Evolutionary conservation across 805 yeast genomes (phyloP).

Genomic region (Ogataea naganishii): DNA sequence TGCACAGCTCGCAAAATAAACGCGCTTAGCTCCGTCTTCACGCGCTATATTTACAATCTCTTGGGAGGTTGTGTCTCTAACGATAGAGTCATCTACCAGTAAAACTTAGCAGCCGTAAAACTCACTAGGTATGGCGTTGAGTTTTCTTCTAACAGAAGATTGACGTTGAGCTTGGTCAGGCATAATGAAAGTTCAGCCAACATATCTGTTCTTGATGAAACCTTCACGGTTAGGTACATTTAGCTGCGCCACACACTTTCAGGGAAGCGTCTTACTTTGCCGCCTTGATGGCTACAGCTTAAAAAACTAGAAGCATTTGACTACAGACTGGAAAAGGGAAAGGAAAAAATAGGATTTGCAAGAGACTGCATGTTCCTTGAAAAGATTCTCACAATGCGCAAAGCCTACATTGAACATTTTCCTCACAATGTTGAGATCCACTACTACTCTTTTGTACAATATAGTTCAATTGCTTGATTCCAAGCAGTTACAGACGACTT

Average conservation of each 20-base stretch:
- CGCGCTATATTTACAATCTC: conserved; percentile 98
- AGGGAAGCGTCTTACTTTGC: too few relatives aligned
- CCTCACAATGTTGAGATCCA: too few relatives aligned
- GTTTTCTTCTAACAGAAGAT: conserved; percentile 86
- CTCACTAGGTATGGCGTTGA: conserved; percentile 94
- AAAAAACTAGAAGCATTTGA: too few relatives aligned
- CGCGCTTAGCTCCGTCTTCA: conserved; percentile 94
- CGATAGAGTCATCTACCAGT: conserved; percentile 94
- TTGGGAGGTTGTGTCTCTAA: conserved; percentile 93
- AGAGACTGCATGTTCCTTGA: too few relatives aligned
- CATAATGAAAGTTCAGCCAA: conserved; percentile 97
- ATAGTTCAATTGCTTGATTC: too few relatives aligned
- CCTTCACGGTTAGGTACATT: conserved; percentile 90
- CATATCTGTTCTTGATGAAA: conserved; percentile 91
- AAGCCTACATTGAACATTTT: too few relatives aligned
- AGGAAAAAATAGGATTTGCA: too few relatives aligned
- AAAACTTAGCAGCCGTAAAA: conserved; percentile 78
- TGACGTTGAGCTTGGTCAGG: conserved; percentile 94
- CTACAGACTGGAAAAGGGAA: too few relatives aligned
- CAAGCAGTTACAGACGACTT: too few relatives aligned
- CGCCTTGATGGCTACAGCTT: too few relatives aligned
- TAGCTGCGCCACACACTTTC: conserved; percentile 80
- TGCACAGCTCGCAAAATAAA: conserved; percentile 95
- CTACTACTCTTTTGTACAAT: too few relatives aligned
- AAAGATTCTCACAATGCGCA: too few relatives aligned